Conservation (phyloP, 2,329 filamentous ascomycete genomes). For the Claviceps capensis region DNA sequence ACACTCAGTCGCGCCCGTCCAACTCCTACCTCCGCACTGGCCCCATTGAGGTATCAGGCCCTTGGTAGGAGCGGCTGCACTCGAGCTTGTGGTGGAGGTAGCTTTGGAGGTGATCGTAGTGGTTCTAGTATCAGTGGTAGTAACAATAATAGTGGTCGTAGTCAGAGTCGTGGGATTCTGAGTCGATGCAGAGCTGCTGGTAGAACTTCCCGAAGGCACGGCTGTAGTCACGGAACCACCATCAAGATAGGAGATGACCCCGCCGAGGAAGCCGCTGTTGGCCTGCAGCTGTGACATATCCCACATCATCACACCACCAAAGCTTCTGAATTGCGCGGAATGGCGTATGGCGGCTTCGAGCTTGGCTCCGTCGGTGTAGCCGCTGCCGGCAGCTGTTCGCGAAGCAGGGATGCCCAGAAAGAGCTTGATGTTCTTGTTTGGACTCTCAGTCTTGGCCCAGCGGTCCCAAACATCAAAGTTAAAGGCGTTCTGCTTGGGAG, state of each 20-base stretch:
- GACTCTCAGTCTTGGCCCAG: slow-evolving; percentile 43
- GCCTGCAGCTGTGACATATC: slow-evolving; percentile 47
- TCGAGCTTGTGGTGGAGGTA: not conserved
- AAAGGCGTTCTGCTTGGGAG: slow-evolving; percentile 35
- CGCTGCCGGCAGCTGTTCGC: slow-evolving; percentile 33
- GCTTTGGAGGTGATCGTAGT: not conserved
- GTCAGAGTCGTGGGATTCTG: not conserved
- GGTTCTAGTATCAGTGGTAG: not conserved
- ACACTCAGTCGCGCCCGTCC: slow-evolving; percentile 11
- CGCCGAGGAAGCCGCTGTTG: slow-evolving; percentile 42
- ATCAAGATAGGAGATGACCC: slow-evolving; percentile 24
- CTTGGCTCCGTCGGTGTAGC: slow-evolving; percentile 36
- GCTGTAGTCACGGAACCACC: not conserved
- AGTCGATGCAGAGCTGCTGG: not conserved
- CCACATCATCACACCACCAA: slow-evolving; percentile 59
- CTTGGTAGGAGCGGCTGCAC: slow-evolving; percentile 5
- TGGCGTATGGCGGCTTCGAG: slow-evolving; percentile 39
- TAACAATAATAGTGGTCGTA: not conserved
- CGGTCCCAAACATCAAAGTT: slow-evolving; percentile 52
- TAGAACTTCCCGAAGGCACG: not conserved
- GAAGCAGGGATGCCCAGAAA: slow-evolving; percentile 47
- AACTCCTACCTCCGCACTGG: slow-evolving; percentile 13
- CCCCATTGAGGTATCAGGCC: slow-evolving; percentile 12
- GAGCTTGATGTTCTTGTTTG: slow-evolving; percentile 47
- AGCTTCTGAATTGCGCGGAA: slow-evolving; percentile 40